Conservation (phyloP, 2,329 filamentous ascomycete genomes). For the Sporothrix brasiliensis region DNA sequence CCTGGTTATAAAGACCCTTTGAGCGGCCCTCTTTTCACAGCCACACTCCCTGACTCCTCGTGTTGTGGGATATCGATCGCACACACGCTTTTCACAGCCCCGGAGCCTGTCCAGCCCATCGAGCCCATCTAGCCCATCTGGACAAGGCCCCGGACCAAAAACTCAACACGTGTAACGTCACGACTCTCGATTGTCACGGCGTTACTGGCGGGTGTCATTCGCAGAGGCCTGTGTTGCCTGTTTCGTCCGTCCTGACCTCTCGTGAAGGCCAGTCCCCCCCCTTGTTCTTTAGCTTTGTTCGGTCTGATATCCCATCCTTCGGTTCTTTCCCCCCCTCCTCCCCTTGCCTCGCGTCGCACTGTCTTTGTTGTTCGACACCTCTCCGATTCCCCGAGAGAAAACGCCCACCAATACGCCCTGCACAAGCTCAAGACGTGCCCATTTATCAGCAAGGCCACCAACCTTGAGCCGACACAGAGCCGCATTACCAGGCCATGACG, state of each 20-base stretch:
- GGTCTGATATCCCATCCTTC: not conserved
- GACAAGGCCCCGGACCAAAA: not conserved
- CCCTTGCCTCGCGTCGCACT: conserved; percentile 19
- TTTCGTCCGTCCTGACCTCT: not conserved
- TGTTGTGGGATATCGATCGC: conserved; percentile 1
- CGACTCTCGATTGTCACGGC: conserved; percentile 15
- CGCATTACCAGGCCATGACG: conserved; percentile 38
- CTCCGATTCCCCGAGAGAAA: conserved; percentile 17
- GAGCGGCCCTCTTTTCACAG: conserved; percentile 22
- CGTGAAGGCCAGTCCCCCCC: not conserved
- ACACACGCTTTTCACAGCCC: conserved; percentile 19
- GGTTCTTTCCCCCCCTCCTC: not conserved
- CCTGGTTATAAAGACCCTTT: not conserved
- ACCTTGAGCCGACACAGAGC: conserved; percentile 18
- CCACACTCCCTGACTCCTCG: conserved; percentile 18
- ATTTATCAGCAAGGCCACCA: conserved; percentile 25
- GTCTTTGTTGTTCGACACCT: conserved; percentile 5
- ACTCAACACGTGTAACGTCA: conserved; percentile 24
- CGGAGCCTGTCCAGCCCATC: not conserved
- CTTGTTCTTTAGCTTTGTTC: conserved; percentile 1
- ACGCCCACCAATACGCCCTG: conserved; percentile 21
- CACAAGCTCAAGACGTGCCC: not conserved
- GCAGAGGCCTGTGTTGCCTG: not conserved
- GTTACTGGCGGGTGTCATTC: conserved; percentile 6
- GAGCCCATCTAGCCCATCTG: not conserved